These are phyloP conservation scores for Lasiodiplodia sp. DNA, from an alignment of 2,329 filamentous ascomycete species.

Conservation along the genomic window DNA sequence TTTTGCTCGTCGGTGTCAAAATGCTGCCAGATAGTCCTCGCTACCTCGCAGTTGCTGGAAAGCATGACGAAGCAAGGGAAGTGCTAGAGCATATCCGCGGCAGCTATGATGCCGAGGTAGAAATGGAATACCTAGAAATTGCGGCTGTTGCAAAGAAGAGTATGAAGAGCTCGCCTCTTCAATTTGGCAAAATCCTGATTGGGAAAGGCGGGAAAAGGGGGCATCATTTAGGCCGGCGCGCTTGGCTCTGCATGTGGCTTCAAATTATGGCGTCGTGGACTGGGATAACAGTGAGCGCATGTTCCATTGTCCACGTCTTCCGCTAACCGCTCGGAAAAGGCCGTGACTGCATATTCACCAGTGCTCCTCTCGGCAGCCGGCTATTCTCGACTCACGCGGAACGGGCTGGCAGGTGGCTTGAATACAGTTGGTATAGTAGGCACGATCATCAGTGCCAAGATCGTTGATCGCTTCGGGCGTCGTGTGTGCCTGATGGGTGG, in stretches of 20 bases:
- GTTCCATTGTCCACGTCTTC: background rate
- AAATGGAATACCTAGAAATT: constrained; percentile 47
- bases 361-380: constrained; percentile 45
- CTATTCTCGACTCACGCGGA: constrained; percentile 51
- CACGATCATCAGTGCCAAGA: constrained; percentile 59
- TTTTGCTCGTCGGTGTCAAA: constrained; percentile 49
- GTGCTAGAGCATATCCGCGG: constrained; percentile 41
- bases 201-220: constrained; percentile 43
- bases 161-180: constrained; percentile 46
- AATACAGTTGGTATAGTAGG: constrained; percentile 62
- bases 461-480: constrained; percentile 60
- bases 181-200: constrained; percentile 49
- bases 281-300: constrained; percentile 45
- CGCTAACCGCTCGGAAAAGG: constrained; percentile 27
- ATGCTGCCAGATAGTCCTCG: constrained; percentile 57
- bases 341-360: constrained; percentile 42
- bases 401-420: constrained; percentile 58
- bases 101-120: constrained; percentile 39
- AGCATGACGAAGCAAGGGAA: constrained; percentile 42
- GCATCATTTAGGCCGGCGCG: constrained; percentile 47
- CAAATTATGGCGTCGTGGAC: constrained; percentile 57
- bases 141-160: constrained; percentile 40
- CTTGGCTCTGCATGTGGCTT: constrained; percentile 55
- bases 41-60: constrained; percentile 39
- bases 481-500: constrained; percentile 52